phyloP scores from a whole-genome alignment of 1,284 basidiomycete genomes.

The Cryptococcus sp. region DNA sequence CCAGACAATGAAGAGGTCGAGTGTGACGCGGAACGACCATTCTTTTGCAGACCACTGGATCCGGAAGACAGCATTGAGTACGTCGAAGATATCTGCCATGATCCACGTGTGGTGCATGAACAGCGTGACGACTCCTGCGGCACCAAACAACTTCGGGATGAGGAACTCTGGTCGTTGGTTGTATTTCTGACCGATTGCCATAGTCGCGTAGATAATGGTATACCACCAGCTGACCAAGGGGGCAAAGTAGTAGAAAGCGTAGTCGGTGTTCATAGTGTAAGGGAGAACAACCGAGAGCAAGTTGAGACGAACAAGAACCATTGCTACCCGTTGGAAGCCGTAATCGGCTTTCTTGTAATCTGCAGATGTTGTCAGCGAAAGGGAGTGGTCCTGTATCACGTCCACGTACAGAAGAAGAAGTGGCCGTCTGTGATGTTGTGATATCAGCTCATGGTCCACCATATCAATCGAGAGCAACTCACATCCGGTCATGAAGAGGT shows the following conservation, averaged over 20 bases:
- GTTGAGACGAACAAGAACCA: slow-evolving; percentile 80
- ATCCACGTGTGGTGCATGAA: slow-evolving; percentile 69
- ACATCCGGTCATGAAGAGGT: slow-evolving; percentile 67
- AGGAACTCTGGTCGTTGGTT: slow-evolving; percentile 72
- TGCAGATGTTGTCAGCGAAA: slow-evolving; percentile 62
- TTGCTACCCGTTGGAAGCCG: slow-evolving; percentile 69
- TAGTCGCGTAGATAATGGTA: slow-evolving; percentile 77
- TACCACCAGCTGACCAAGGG: slow-evolving; percentile 70
- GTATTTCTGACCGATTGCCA: slow-evolving; percentile 68
- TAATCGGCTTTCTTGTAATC: slow-evolving; percentile 82
- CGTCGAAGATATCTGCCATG: slow-evolving; percentile 64
- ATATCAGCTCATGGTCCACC: slow-evolving; percentile 8
- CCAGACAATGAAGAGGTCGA: slow-evolving; percentile 86
- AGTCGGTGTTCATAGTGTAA: slow-evolving; percentile 87
- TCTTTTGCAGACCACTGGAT: slow-evolving; percentile 81
- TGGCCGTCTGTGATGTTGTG: slow-evolving; percentile 37
- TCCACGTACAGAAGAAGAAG: slow-evolving; percentile 48
- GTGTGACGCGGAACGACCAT: slow-evolving; percentile 80
- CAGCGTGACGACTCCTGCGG: slow-evolving; percentile 63
- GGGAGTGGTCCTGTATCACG: background rate
- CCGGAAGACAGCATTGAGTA: slow-evolving; percentile 65
- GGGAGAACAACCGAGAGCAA: slow-evolving; percentile 75
- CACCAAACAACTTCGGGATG: slow-evolving; percentile 67
- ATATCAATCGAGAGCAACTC: slow-evolving; percentile 14
- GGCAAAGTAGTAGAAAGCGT: slow-evolving; percentile 84